Percentiles rank a stretch among this genome's conserved stretches.
These are phyloP conservation scores for maize (Zea mays) DNA, from an alignment of 176 grass and related monocot species.

Conservation along the genomic window Zm-B73-REFERENCE-NAM-5.0 NC_050105.1:28925001-28925500, in stretches of 20 bases:
- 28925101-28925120: background rate
- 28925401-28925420: background rate
- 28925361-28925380: background rate
- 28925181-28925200: background rate
- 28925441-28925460: no score
- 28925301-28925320: background rate
- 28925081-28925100: background rate
- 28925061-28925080: slow-evolving; percentile 17
- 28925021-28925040: background rate
- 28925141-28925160: background rate
- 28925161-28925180: background rate
- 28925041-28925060: slow-evolving; percentile 9
- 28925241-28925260: background rate
- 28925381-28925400: background rate
- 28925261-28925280: background rate
- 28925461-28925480: no score
- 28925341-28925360: background rate
- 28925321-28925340: background rate
- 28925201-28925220: background rate
- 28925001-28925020: slow-evolving; percentile 18
- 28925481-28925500: no score
- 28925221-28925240: background rate
- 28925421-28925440: background rate
- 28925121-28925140: background rate
- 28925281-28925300: background rate